phyloP scores from a whole-genome alignment of 2,329 filamentous ascomycete species.

The Nigrospora oryzae region DNA sequence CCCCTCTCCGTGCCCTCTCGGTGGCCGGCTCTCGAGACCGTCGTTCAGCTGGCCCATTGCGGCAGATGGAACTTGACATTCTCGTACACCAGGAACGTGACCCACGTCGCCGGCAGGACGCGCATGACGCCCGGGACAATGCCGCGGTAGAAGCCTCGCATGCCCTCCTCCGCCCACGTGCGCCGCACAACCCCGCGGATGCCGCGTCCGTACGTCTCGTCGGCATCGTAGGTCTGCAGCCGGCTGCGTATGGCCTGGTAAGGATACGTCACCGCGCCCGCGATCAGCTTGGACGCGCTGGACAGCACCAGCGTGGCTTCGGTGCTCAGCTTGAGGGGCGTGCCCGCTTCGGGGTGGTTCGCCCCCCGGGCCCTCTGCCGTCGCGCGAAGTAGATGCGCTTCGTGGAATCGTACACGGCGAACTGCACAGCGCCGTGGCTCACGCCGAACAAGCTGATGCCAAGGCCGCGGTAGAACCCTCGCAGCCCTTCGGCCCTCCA shows the following conservation, averaged over 20 bases:
- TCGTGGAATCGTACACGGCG: constrained; percentile 76
- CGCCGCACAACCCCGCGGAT: constrained; percentile 60
- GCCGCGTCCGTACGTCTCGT: constrained; percentile 63
- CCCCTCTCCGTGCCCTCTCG: too few species aligned
- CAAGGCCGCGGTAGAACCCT: constrained; percentile 83
- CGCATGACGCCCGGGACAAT: constrained; percentile 81
- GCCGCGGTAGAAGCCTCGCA: constrained; percentile 84
- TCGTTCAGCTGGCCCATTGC: neutral
- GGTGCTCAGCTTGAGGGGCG: constrained; percentile 46
- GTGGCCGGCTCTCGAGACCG: too few species aligned
- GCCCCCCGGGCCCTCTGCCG: constrained; percentile 12
- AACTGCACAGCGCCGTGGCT: constrained; percentile 93
- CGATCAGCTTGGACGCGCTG: constrained; percentile 74
- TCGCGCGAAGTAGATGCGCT: constrained; percentile 46
- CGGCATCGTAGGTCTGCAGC: constrained; percentile 82
- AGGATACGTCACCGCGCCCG: constrained; percentile 85
- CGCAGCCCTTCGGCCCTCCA: constrained; percentile 60
- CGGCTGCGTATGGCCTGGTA: constrained; percentile 88
- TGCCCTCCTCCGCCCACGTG: constrained; percentile 72
- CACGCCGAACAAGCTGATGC: constrained; percentile 77
- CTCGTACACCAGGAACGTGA: constrained; percentile 95
- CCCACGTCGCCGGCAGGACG: constrained; percentile 89
- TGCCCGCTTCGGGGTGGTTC: constrained; percentile 13
- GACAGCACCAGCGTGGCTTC: constrained; percentile 75
- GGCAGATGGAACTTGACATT: constrained; percentile 72